Base-by-base conservation (phyloP, 1,284 basidiomycete genomes). In the Hypsizygus ulmarius region DNA sequence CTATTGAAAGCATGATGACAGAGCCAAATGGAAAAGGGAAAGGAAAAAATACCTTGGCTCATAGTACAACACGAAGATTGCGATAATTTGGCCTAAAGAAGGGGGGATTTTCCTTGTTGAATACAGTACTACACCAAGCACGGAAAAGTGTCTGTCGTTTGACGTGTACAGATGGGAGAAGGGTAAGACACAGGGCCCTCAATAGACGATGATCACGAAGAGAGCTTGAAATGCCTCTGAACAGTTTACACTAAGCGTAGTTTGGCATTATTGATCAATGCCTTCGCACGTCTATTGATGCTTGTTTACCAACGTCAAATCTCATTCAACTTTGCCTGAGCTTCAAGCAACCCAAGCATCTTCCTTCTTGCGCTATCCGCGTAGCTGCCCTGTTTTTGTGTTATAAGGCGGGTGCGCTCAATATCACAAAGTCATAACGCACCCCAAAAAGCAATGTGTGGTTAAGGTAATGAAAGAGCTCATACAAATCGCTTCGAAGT, bases 401-500 rank as follows among this genome's bases (percentile, higher is more conserved):
- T 43, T 3, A 42, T 30, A 14, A 3, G 32, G 3, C 47, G 6
- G 5, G 37, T 16, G n/a, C 6, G 7, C 12, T 44, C 35, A 39
- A 35, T 12, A 6, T 27, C 1, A 7, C n/a, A 21, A 12, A 49
- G 8, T 29, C n/a, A 34, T 45, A 43, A 69, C 81, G 66, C 57
- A 87, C 87, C 49, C 84, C 82, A 55, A 90, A 90, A 4, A 90
- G 60, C 6, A 87, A 69, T 0, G 87, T 85, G 58, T 90, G 89
- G 58, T 94, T 95, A 52, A 94, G 70, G 62, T 93, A 91, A 66
- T 95, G 92, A 57, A 90, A 95, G 34, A 93, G 69, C 66, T 93
- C 84, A 60, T 94, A 94, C 21, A 93, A 68, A 49, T 86, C 79
- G 30, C 73, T 75, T 18, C 92, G 77, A 42, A 87, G 68, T 18